A percentile compares a stretch with the other conserved stretches of the same genome.
phyloP scores from a whole-genome alignment of 441 rosid species.

The Rhodomyrtus psidioides region DNA sequence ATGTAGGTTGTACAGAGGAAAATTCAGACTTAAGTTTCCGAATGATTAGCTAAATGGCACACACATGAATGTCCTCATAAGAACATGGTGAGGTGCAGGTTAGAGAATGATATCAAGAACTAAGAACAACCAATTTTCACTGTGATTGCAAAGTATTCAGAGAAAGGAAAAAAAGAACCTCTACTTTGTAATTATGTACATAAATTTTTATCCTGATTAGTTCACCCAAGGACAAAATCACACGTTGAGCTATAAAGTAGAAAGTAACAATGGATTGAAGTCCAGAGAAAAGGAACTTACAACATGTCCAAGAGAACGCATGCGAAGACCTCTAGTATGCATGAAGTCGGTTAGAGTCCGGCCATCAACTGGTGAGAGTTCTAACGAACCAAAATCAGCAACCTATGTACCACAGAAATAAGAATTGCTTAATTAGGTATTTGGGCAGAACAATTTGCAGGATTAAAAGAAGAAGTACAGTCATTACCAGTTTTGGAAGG shows the following conservation, averaged over 20 bases:
- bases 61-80: neutral
- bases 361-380: constrained; percentile 71
- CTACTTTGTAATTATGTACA: neutral
- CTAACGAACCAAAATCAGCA: constrained; percentile 58
- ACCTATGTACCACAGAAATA: constrained; percentile 28
- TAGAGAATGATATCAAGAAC: neutral
- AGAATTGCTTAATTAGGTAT: constrained; percentile 3
- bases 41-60: neutral
- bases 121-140: neutral
- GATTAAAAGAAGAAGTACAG: neutral
- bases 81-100: neutral
- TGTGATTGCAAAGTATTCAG: neutral
- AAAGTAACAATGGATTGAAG: neutral
- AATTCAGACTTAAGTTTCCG: neutral
- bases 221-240: neutral
- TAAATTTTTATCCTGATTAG: neutral
- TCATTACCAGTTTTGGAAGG: constrained; percentile 61
- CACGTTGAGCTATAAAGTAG: neutral
- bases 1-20: neutral
- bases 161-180: neutral
- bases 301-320: constrained; percentile 67
- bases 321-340: constrained; percentile 79
- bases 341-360: constrained; percentile 72
- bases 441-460: constrained; percentile 6
- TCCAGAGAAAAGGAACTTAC: constrained; percentile 30